Conservation (phyloP, 768 basidiomycete genomes). For the Auriculariales sp. region DNA sequence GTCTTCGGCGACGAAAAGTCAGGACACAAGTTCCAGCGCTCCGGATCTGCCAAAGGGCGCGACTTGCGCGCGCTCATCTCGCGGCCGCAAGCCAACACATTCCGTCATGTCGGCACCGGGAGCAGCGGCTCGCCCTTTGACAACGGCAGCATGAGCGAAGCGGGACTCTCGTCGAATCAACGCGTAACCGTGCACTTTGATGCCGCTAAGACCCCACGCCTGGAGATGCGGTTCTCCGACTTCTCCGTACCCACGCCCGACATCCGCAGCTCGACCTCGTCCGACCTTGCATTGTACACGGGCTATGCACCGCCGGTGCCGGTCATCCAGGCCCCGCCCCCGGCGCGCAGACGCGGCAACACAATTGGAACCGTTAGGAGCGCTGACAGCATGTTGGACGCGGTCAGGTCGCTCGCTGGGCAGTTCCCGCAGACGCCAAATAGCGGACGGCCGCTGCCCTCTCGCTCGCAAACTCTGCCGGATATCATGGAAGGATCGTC, state of each 20-base stretch:
- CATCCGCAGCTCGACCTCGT: slow-evolving; percentile 9
- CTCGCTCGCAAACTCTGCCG: background rate
- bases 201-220: slow-evolving; percentile 29
- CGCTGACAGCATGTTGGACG: too few relatives aligned
- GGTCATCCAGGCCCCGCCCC: background rate
- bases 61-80: slow-evolving; percentile 28
- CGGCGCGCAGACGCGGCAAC: too few relatives aligned
- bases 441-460: too few relatives aligned
- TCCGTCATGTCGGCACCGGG: slow-evolving; percentile 21
- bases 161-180: slow-evolving; percentile 2
- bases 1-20: slow-evolving; percentile 1
- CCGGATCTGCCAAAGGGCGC: background rate
- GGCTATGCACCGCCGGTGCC: background rate
- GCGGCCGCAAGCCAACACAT: slow-evolving; percentile 38
- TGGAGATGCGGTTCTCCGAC: slow-evolving; percentile 41
- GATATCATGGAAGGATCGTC: background rate
- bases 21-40: background rate
- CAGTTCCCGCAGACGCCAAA: too few relatives aligned
- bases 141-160: slow-evolving; percentile 1
- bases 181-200: slow-evolving; percentile 37
- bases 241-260: slow-evolving; percentile 15
- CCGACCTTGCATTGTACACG: background rate
- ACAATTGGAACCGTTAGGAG: too few relatives aligned
- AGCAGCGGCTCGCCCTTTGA: background rate
- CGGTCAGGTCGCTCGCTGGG: too few relatives aligned